Evolutionary conservation across 2,329 filamentous ascomycete species (phyloP), one percentile per base, ranked within the genome.

Genomic region (Diplodia sapinea): DNA sequence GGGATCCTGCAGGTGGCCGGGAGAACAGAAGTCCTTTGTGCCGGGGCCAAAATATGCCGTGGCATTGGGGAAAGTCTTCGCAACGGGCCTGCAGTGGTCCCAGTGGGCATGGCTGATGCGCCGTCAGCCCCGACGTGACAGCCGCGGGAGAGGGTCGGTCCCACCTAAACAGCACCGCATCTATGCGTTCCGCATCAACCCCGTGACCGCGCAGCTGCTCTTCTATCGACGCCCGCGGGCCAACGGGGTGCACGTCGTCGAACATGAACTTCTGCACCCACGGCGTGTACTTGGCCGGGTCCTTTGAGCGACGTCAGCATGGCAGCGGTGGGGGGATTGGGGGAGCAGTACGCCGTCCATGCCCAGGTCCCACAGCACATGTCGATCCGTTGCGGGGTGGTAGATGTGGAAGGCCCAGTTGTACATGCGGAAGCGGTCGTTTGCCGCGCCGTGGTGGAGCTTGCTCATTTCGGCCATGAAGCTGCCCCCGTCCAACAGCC

Each of bases 261-360:
- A 77, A 70, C 73, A 77, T 75, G 68, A 70, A 73, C 40, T 74
- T 71, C 40, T 76, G 73, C 2, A 77, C 75, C 75, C 74, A 76
- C 17, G 75, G 74, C 5, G 75, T 76, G 63, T 77, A 77, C 33
- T 70, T 74, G 4, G 71, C 72, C 17, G 72, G 71, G 68, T 77
- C 74, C 75, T 77, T 13, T 17, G 6, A 2, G 31, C 5, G 5
- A 1, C 31, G 31, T 65, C 38, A 67, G 52, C 36, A 8, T 5
- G 31, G 31, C 8, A 33, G 31, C 31, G 23, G 23, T 26, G 11
- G 47, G 23, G 11, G 47, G 54, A 12, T 33, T 65, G 49, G 33
- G 31, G 50, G 52, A 70, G 71, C 12, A 15, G 26, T 72, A 77
- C 75, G 69, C 74, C 72, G 43, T 73, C 72, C 11, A 77, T 62